Evolutionary conservation across 176 grass and related monocot species (phyloP), one percentile per base, ranked within the genome.

Genomic region (Pontederia crassipes): DNA sequence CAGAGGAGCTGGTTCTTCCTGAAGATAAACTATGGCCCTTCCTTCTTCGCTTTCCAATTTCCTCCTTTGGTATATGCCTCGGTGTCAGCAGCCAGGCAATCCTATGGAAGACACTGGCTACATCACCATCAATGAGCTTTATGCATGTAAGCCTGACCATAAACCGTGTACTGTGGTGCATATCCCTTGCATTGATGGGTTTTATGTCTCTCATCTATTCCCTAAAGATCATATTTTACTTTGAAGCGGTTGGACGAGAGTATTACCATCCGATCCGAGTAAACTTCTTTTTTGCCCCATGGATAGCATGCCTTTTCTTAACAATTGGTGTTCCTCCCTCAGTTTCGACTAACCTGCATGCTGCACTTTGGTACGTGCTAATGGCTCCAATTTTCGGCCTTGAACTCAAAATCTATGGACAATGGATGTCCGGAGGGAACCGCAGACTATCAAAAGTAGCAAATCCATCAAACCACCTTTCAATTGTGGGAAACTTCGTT

Each of bases 201-300:
- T 13, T 46, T 47, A 14, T 62, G 10, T 45, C 59, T 9, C 4
- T 29, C 32, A 62, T 62, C 14, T 62, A 62, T 45, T 6, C 28
- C 10, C 32, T 62, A 1, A 62, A 62, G 32, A 62, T 62, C 59
- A 62, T 62, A 46, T 62, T 62, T 16, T 62, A 62, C 59, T 62
- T 62, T 45, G 59, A 62, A 62, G 59, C 59, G 2, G 59, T 62
- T 12, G 8, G 35, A 12, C 59, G 59, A 46, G 59, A 62, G 32
- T 62, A 62, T 10, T 62, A 62, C 35, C 59, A 62, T 46, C 59
- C 59, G 2, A 9, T 62, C 3, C 59, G 59, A 45, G 59, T 62
- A n/a, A 62, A 62, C 12, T 62, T 62, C 28, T 62, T 62, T 29
- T 62, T 62, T 45, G 59, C 59, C 4, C 59, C 59, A 62, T 62